phyloP scores from a whole-genome alignment of 371 early-diverging fungal species.

The Conidiobolus incongruus region DNA sequence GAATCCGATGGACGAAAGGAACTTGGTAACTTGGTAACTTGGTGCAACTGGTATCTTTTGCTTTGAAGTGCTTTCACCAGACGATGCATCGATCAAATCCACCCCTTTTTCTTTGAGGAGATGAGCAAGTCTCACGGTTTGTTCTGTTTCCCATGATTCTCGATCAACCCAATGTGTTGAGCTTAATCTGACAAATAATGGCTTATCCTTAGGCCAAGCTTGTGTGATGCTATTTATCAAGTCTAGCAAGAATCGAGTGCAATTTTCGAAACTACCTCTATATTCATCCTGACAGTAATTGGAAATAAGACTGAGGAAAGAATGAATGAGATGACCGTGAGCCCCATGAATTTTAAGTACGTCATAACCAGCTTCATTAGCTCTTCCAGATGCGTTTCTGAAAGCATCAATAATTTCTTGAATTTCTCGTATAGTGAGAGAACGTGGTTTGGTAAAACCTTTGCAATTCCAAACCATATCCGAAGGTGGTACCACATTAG shows the following conservation, averaged over 20 bases:
- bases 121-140: constrained; percentile 29
- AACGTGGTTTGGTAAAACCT: constrained; percentile 21
- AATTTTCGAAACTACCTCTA: constrained; percentile 57
- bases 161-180: constrained; percentile 40
- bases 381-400: constrained; percentile 40
- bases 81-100: constrained; percentile 49
- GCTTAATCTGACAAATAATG: constrained; percentile 63
- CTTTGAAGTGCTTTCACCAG: constrained; percentile 29
- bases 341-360: constrained; percentile 61
- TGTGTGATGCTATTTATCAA: constrained; percentile 27
- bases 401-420: constrained; percentile 26
- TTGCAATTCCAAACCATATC: constrained; percentile 24
- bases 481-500: constrained; percentile 44
- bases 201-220: constrained; percentile 55
- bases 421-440: constrained; percentile 37
- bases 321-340: constrained; percentile 51
- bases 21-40: constrained; percentile 54
- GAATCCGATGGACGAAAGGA: constrained; percentile 33
- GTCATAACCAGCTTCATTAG: constrained; percentile 57
- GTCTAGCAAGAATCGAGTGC: constrained; percentile 40
- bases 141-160: constrained; percentile 34
- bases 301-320: constrained; percentile 58
- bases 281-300: constrained; percentile 71
- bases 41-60: constrained; percentile 23
- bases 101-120: constrained; percentile 38